These are phyloP conservation scores for Kodamaea fungicola DNA, from an alignment of 1,139 yeast genomes.

Conservation along the genomic window DNA sequence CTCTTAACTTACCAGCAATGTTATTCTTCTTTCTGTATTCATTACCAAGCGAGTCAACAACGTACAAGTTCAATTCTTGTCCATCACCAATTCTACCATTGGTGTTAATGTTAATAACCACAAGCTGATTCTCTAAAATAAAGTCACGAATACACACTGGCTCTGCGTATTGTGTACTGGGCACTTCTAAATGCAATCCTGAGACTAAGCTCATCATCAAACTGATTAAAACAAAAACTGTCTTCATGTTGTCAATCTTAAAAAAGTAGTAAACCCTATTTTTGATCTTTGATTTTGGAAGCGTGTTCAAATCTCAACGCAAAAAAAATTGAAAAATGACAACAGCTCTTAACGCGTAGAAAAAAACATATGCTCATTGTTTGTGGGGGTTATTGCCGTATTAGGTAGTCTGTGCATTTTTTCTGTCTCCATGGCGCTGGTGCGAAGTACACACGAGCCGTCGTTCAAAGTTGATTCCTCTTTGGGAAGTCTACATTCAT, in stretches of 20 bases:
- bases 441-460: too few relatives aligned
- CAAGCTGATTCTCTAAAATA: slow-evolving; percentile 77
- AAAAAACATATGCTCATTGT: background rate
- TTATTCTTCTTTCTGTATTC: slow-evolving; percentile 66
- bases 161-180: slow-evolving; percentile 32
- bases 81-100: slow-evolving; percentile 82
- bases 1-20: slow-evolving; percentile 59
- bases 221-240: slow-evolving; percentile 9
- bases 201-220: slow-evolving; percentile 18
- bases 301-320: slow-evolving; percentile 11
- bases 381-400: slow-evolving; percentile 8
- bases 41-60: slow-evolving; percentile 67
- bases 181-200: slow-evolving; percentile 41
- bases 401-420: slow-evolving; percentile 14
- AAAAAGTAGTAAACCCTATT: slow-evolving; percentile 1
- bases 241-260: slow-evolving; percentile 8
- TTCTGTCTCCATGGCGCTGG: too few relatives aligned
- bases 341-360: too few relatives aligned
- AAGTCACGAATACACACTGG: slow-evolving; percentile 84
- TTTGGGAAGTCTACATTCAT: slow-evolving; percentile 6
- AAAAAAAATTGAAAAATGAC: background rate
- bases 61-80: slow-evolving; percentile 61
- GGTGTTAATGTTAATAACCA: slow-evolving; percentile 74
- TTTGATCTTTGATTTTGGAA: slow-evolving; percentile 8
- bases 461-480: slow-evolving; percentile 1